Evolutionary conservation across 495 filamentous ascomycete species (phyloP).

Genomic region (Chaetomidium leptoderma): DNA sequence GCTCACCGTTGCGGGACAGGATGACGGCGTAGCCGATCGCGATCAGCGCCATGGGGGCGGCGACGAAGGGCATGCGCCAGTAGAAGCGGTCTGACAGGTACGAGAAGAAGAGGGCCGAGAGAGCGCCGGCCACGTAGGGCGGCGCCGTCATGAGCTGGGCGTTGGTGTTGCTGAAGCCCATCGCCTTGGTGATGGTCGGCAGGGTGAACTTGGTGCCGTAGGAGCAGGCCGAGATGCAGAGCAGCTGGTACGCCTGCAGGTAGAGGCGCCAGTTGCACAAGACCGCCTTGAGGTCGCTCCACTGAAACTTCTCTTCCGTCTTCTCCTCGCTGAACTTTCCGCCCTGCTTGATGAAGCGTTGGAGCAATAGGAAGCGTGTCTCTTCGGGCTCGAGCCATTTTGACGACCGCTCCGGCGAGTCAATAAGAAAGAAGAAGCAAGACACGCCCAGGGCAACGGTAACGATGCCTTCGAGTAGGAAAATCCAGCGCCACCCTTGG

Average conservation of each 20-base stretch:
- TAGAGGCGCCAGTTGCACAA: not conserved
- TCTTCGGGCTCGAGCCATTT: not conserved
- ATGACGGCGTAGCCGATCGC: not conserved
- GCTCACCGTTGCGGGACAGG: not conserved
- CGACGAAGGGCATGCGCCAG: conserved; percentile 3
- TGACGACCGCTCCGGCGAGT: not conserved
- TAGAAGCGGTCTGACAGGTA: not conserved
- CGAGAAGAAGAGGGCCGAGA: conserved; percentile 1
- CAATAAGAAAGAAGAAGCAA: not conserved
- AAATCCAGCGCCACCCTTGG: conserved; percentile 69
- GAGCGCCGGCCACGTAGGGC: not conserved
- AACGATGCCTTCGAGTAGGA: conserved; percentile 59
- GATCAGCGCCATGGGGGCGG: not conserved
- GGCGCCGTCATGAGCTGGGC: conserved; percentile 2
- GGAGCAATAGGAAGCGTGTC: not conserved
- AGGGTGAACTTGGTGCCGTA: not conserved
- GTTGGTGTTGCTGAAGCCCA: conserved; percentile 1
- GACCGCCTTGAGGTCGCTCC: not conserved
- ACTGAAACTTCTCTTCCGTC: not conserved
- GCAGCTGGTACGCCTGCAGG: not conserved
- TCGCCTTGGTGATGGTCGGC: conserved; percentile 1
- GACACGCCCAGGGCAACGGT: conserved; percentile 40
- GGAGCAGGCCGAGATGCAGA: conserved; percentile 1
- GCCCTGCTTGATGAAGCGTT: conserved; percentile 2
- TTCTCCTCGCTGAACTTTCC: not conserved